Percentiles rank a stretch among this genome's conserved stretches.
Evolutionary conservation across 2,329 filamentous ascomycete genomes (phyloP).

Genomic region (Diplodia mutila): DNA sequence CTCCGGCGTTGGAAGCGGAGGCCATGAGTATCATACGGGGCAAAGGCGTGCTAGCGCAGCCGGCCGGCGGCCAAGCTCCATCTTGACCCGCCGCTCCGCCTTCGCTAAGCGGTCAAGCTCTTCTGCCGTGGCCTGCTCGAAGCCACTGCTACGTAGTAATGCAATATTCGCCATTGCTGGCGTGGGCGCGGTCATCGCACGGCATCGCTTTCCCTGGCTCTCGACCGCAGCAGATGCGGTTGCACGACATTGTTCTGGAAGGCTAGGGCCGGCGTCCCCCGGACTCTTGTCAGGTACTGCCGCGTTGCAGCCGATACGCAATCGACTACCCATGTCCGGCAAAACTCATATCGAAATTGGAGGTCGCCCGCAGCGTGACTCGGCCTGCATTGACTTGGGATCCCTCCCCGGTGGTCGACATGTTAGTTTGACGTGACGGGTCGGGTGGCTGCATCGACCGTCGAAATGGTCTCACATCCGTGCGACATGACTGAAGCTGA

Average conservation of each 20-base stretch:
- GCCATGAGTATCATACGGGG: background rate
- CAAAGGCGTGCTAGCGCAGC: background rate
- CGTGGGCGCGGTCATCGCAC: background rate
- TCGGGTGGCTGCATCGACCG: background rate
- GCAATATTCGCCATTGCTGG: conserved; percentile 11
- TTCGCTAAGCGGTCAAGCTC: conserved; percentile 9
- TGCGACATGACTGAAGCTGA: background rate
- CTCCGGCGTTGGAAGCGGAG: background rate
- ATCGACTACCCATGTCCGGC: background rate
- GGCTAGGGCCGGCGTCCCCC: background rate
- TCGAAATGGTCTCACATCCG: background rate
- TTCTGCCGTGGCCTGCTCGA: background rate
- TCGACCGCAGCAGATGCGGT: background rate
- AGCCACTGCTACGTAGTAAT: too few species aligned
- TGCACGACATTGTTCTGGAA: background rate
- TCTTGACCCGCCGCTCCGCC: background rate
- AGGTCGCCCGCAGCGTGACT: conserved; percentile 2
- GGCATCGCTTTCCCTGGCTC: background rate
- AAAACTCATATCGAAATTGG: background rate
- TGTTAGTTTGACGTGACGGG: background rate
- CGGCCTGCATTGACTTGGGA: background rate
- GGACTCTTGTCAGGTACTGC: conserved; percentile 20
- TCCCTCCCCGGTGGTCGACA: background rate
- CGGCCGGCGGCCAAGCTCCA: conserved; percentile 1
- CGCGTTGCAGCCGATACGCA: background rate